Evolutionary conservation across 2,329 filamentous ascomycete genomes (phyloP).

Genomic region (Colletotrichum destructivum): DNA sequence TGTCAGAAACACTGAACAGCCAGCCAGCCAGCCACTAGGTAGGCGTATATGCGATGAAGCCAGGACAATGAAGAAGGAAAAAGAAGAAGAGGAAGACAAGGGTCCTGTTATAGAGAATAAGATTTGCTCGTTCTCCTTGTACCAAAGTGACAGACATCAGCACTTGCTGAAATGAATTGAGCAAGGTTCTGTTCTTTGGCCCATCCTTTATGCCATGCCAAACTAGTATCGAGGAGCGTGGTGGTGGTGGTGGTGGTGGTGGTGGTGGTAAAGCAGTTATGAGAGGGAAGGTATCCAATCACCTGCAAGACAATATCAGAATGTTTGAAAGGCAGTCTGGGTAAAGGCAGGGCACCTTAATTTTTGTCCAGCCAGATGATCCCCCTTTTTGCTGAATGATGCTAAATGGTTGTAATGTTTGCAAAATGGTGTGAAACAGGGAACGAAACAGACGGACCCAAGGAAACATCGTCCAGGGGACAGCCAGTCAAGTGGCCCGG

Average conservation of each 20-base stretch:
- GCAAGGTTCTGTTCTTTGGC: conserved; percentile 1
- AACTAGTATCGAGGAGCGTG: neutral
- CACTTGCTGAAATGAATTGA: conserved; percentile 4
- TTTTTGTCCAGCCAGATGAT: neutral
- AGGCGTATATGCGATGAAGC: neutral
- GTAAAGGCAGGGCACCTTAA: conserved; percentile 1
- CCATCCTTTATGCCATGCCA: neutral
- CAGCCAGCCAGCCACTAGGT: conserved; percentile 4
- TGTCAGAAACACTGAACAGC: neutral
- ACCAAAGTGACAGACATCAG: neutral
- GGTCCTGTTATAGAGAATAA: too few relatives aligned
- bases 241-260: neutral
- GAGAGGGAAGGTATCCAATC: conserved; percentile 11
- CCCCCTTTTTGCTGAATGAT: conserved; percentile 11
- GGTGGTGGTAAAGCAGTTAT: neutral
- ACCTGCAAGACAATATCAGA: neutral
- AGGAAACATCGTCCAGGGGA: neutral
- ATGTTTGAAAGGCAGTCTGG: neutral
- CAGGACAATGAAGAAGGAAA: neutral
- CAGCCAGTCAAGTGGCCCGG: neutral
- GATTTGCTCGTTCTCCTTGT: neutral
- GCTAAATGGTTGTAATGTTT: conserved; percentile 14
- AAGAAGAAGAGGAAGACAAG: neutral
- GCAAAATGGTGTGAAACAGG: conserved; percentile 29
- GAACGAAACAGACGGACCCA: conserved; percentile 18